phyloP scores from a whole-genome alignment of 371 early-diverging fungal genomes.

The Rhizopus arrhizus region DNA sequence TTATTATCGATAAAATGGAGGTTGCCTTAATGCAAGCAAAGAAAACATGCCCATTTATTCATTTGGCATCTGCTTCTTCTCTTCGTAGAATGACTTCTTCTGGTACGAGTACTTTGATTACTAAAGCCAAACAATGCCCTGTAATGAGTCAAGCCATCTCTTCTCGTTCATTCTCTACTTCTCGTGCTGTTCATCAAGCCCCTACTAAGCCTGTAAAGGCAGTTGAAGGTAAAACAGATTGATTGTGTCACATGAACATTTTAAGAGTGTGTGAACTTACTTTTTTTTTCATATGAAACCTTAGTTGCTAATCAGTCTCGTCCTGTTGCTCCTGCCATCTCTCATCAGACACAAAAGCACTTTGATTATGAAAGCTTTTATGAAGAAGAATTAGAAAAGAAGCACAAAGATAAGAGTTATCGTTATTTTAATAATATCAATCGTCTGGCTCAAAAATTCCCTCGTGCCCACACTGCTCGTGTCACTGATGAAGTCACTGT shows the following conservation, averaged over 20 bases:
- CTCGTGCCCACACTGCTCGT: constrained; percentile 91
- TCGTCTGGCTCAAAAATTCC: constrained; percentile 90
- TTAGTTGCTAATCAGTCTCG: constrained; percentile 23
- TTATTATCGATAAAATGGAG: constrained; percentile 51
- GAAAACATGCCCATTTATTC: constrained; percentile 86
- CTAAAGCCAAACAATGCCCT: constrained; percentile 87
- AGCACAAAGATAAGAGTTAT: constrained; percentile 95
- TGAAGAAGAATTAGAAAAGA: constrained; percentile 84
- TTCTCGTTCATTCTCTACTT: constrained; percentile 55
- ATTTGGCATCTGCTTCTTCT: constrained; percentile 74
- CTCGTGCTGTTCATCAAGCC: constrained; percentile 39
- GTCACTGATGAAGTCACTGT: constrained; percentile 89
- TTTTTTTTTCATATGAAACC: neutral
- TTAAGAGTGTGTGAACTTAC: constrained; percentile 2
- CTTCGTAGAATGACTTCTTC: constrained; percentile 70
- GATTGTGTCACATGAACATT: neutral
- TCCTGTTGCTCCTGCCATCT: constrained; percentile 30
- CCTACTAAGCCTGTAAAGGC: constrained; percentile 52
- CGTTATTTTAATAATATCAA: constrained; percentile 99
- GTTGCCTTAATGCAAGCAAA: constrained; percentile 52
- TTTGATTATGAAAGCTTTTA: constrained; percentile 93
- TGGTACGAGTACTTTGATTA: constrained; percentile 64
- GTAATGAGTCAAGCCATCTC: constrained; percentile 87
- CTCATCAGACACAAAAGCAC: constrained; percentile 52
- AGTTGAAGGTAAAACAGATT: constrained; percentile 1